Evolutionary conservation across 148 eudicot genomes (phyloP), one percentile per base, ranked within the genome.

Genomic region (Silene latifolia): DNA sequence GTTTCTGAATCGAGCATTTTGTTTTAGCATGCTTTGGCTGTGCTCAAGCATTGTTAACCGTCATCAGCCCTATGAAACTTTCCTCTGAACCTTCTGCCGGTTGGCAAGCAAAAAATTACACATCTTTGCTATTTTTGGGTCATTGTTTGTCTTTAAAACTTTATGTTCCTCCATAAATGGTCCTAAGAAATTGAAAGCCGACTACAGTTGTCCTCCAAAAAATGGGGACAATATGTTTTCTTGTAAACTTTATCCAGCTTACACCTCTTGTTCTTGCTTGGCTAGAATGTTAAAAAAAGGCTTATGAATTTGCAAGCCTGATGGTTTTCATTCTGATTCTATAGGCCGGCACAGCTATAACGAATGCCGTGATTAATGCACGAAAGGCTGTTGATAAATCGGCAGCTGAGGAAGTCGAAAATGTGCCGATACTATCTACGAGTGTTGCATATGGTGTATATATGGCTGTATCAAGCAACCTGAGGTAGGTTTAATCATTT

Each of bases 371-470:
- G 69, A 93, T 93, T 72, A 91, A 91, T 63, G 91, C 98, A 65
- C 83, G 78, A 81, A 91, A 91, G 85, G 87, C 92, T 81, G 98
- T 93, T 78, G 85, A 88, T 76, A 81, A 76, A 62, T 78, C 93
- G 12, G 82, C 82, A 23, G 86, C 82, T 19, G 97, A 83, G 29
- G 94, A 91, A 74, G 84, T 87, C 8, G 98, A 93, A 80, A 89
- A 83, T 79, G 84, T 93, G 66, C 98, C 98, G 66, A 79, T 91
- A 69, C 51, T 93, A 68, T 80, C 96, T 74, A 93, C 98, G 17
- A 93, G 98, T 85, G 88, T 79, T n/a, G 97, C 83, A 56, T 93
- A 93, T 80, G 98, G 98, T 80, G 91, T 93, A 69, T 93, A 93
- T 71, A 93, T 93, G 98, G 88, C 97, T 5, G 74, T 93, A 53